These are phyloP conservation scores for Toxicodendron radicans DNA, from an alignment of 345 rosid genomes.

Conservation along the genomic window DNA sequence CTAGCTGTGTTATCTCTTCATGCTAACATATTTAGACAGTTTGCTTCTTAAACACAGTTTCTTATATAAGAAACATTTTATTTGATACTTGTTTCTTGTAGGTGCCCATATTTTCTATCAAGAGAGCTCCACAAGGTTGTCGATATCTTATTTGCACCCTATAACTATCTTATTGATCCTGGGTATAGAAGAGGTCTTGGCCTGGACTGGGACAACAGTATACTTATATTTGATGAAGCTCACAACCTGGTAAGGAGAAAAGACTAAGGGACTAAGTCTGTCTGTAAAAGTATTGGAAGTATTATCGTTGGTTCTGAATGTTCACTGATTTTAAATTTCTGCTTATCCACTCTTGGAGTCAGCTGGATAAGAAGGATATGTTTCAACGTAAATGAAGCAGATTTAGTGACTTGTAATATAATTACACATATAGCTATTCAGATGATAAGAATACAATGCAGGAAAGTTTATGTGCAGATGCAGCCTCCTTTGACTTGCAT, in stretches of 20 bases:
- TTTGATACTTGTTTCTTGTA: constrained; percentile 33
- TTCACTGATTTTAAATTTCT: constrained; percentile 9
- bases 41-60: neutral
- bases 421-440: constrained; percentile 16
- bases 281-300: neutral
- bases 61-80: constrained; percentile 10
- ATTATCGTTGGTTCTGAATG: constrained; percentile 5
- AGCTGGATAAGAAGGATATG: neutral
- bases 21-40: neutral
- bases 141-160: constrained; percentile 88
- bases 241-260: constrained; percentile 83
- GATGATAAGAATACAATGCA: constrained; percentile 36
- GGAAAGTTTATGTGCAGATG: constrained; percentile 94
- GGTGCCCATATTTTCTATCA: constrained; percentile 87
- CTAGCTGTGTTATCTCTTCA: constrained; percentile 20
- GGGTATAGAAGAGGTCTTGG: constrained; percentile 61
- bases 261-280: neutral
- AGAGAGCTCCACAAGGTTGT: constrained; percentile 84
- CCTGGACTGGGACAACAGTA: constrained; percentile 61
- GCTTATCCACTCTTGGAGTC: neutral
- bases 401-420: neutral
- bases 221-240: constrained; percentile 95
- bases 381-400: neutral
- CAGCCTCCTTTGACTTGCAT: constrained; percentile 92
- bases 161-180: constrained; percentile 85